Evolutionary conservation across 2,329 filamentous ascomycete genomes (phyloP).

Genomic region (Piedraia hortae): DNA sequence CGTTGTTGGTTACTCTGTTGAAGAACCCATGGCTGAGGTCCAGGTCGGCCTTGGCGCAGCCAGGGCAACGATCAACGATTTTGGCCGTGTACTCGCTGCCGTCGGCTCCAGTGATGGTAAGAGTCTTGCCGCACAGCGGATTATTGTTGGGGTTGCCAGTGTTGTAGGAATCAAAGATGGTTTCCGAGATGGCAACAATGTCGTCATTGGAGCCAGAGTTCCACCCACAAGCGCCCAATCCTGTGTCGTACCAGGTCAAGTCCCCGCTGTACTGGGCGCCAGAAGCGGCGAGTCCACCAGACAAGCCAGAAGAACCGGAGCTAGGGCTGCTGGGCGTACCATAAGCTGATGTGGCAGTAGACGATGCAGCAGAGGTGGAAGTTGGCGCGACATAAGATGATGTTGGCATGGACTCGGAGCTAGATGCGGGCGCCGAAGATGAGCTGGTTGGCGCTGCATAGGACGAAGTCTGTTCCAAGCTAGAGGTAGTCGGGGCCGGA

Average conservation of each 20-base stretch:
- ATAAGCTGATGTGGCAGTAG: slow-evolving; percentile 2
- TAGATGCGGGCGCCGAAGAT: slow-evolving; percentile 7
- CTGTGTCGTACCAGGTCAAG: slow-evolving; percentile 47
- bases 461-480: slow-evolving; percentile 2
- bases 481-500: background rate
- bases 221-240: slow-evolving; percentile 38
- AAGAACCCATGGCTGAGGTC: slow-evolving; percentile 27
- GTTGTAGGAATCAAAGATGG: slow-evolving; percentile 29
- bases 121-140: slow-evolving; percentile 39
- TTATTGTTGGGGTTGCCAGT: slow-evolving; percentile 30
- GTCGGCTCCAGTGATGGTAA: slow-evolving; percentile 30
- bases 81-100: slow-evolving; percentile 31
- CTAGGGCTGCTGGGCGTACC: slow-evolving; percentile 4
- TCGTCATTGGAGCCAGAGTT: slow-evolving; percentile 28
- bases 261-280: slow-evolving; percentile 27
- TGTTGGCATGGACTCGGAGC: slow-evolving; percentile 3
- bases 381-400: slow-evolving; percentile 7
- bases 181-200: slow-evolving; percentile 40
- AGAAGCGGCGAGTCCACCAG: slow-evolving; percentile 9
- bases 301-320: slow-evolving; percentile 4
- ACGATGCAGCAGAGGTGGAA: slow-evolving; percentile 4
- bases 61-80: slow-evolving; percentile 51
- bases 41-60: slow-evolving; percentile 28
- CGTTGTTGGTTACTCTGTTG: slow-evolving; percentile 10
- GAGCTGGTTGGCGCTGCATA: slow-evolving; percentile 6